Base-by-base conservation (phyloP, 306 rosid genomes). In the Castanopsis chinensis region DNA sequence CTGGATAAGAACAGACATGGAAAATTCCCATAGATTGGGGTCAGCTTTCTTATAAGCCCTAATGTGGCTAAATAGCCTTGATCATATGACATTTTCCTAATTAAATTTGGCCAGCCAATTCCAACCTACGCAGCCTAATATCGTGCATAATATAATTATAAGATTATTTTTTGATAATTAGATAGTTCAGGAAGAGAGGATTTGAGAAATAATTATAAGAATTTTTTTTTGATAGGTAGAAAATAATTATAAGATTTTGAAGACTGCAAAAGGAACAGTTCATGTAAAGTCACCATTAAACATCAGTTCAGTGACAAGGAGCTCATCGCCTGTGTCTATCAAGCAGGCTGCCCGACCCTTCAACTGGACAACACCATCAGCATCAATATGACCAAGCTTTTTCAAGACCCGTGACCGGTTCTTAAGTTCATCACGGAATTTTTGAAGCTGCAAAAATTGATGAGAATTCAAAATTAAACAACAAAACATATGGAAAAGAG, bases 281-380 rank as follows among this genome's bases (percentile, higher is more conserved):
- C 59, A 27, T n/a, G 78, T 45, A 14, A 61, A 70, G 68, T 84
- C 81, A 94, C 99, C 99, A 88, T 95, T 95, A 82, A 95, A 95
- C 99, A 95, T 95, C 81, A 93, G 86, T 80, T 95, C 99, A 8
- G 99, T 93, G 37, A 93, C 99, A 75, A 95, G 97, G 79, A 95
- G 99, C 83, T 95, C 98, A 67, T 93, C 99, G 59, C 99, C 98
- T 1, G 99, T 95, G 86, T 95, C 99, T 78, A 95, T 90, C 97
- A 95, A 87, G 90, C 99, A 95, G 77, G 99, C 99, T 49, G 98
- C 97, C 73, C 98, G 88, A 73, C 99, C 99, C 89, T 95, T 95
- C 87, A 95, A 87, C 89, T 92, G 98, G 78, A 95, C 97, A 83
- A 95, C 96, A 78, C 94, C 88, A 69, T 95, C 98, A 17, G 92